Evolutionary conservation across 345 rosid genomes (phyloP).

Genomic region (Populus pruinosa): DNA sequence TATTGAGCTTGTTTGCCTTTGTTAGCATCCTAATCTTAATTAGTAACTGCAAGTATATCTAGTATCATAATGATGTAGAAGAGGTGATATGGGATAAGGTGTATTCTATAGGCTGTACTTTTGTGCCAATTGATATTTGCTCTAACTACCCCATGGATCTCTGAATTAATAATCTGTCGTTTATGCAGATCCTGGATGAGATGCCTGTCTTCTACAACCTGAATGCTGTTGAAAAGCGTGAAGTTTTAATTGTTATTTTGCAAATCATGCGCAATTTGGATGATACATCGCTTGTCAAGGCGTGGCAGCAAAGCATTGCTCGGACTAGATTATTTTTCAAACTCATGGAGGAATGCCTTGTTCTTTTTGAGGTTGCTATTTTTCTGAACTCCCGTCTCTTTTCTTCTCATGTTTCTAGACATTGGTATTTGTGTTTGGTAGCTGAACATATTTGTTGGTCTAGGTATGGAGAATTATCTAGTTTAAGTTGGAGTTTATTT

Average conservation of each 20-base stretch:
- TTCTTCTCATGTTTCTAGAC: not conserved
- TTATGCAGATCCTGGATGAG: conserved; percentile 93
- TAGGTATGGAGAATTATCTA: not conserved
- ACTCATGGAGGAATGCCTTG: conserved; percentile 93
- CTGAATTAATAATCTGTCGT: conserved; percentile 17
- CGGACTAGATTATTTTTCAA: conserved; percentile 96
- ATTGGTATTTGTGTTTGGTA: not conserved
- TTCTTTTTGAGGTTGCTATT: conserved; percentile 80
- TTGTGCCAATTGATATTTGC: not conserved
- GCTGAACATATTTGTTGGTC: not conserved
- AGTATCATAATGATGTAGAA: not conserved
- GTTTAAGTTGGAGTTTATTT: not conserved
- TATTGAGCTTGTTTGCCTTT: too few relatives aligned
- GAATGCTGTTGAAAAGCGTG: conserved; percentile 93
- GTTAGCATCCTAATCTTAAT: not conserved
- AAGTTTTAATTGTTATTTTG: conserved; percentile 82
- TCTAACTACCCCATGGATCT: not conserved
- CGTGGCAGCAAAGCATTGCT: conserved; percentile 99
- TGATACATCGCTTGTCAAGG: conserved; percentile 84
- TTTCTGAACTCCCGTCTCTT: conserved; percentile 15
- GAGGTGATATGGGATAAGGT: not conserved
- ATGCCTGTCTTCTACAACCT: conserved; percentile 98
- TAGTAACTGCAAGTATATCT: not conserved
- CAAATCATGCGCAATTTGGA: conserved; percentile 96
- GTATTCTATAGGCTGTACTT: not conserved